Base-by-base conservation (phyloP, 352 stramenopile species). In the Pythium guiyangense region DNA sequence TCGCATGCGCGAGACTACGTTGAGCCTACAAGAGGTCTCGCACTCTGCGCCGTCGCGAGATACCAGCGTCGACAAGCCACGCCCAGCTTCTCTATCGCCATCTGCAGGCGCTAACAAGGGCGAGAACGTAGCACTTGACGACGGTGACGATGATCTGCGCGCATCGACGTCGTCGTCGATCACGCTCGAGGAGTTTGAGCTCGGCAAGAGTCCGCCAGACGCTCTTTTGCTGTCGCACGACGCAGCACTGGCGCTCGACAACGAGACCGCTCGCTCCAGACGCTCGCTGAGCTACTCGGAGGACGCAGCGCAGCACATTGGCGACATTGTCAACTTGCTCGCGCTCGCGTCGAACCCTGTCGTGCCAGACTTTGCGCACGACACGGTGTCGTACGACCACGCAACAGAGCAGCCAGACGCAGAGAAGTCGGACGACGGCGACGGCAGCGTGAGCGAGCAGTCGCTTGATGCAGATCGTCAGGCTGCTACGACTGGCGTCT, bases 161-260 rank as follows among this genome's bases (percentile, higher is more conserved):
- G 54, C 26, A 14, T 45, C 42, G 12, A 47, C 54, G 10, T 59
- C 35, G 15, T 62, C 62, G 26, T 67, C 69, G 0, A 76, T 88
- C 26, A 88, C 77, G 20, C 44, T 88, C 9, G 78, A 88, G 40
- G 74, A 91, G 22, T 89, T 88, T 63, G 77, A 83, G 26, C 64
- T 69, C 35, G 74, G 77, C 26, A 69, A 55, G 15, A 60, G 61
- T 5, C 57, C 59, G 18, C 69, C 60, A 40, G 57, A 70, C 11
- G 31, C 48, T 6, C 37, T 53, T 3, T 15, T 50, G 9, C 26
- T 47, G 18, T 17, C 25, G 6, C 22, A 6, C 3, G 29, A 39
- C 18, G 14, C 12, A 1, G 47, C 27, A 8, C 10, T 4, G 9
- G 37, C 4, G 37, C 10, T 40, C 27, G 29, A 52, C 26, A 48